These are phyloP conservation scores for Pholiota microspora DNA, from an alignment of 768 basidiomycete species.

Conservation along the genomic window DNA sequence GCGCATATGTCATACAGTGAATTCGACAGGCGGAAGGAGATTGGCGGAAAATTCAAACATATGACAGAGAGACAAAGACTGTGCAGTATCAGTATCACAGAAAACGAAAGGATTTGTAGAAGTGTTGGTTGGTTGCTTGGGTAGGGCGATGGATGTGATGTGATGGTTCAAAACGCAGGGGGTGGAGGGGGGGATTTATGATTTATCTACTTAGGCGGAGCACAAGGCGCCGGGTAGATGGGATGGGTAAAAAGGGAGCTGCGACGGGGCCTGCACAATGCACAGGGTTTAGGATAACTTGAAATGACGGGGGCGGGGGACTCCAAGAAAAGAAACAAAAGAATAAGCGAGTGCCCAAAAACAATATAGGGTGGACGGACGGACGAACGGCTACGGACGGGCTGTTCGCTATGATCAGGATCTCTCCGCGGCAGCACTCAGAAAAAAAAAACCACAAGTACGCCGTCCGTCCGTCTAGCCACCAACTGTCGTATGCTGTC, in stretches of 20 bases:
- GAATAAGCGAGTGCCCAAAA: constrained; percentile 2
- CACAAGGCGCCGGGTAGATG: neutral
- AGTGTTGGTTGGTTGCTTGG: neutral
- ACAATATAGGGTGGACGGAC: neutral
- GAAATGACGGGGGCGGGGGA: neutral
- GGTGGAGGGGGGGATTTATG: neutral
- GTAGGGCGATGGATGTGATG: neutral
- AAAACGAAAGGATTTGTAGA: constrained; percentile 4
- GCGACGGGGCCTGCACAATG: neutral
- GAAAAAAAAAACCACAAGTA: too few relatives aligned
- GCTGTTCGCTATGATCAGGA: neutral
- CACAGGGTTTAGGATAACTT: constrained; percentile 1
- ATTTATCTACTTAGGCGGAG: too few relatives aligned
- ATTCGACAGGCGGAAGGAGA: neutral
- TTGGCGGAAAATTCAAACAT: neutral
- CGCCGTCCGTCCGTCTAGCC: too few relatives aligned
- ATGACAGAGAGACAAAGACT: neutral
- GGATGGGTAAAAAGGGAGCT: too few relatives aligned
- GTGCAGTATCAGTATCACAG: neutral
- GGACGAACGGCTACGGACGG: constrained; percentile 1
- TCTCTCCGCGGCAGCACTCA: neutral
- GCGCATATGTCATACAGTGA: neutral
- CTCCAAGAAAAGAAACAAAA: neutral
- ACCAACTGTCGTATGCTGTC: too few relatives aligned
- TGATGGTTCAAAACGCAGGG: too few relatives aligned